These are phyloP conservation scores for Entophlyctis luteolus DNA, from an alignment of 192 early-diverging fungal genomes.

Conservation along the genomic window DNA sequence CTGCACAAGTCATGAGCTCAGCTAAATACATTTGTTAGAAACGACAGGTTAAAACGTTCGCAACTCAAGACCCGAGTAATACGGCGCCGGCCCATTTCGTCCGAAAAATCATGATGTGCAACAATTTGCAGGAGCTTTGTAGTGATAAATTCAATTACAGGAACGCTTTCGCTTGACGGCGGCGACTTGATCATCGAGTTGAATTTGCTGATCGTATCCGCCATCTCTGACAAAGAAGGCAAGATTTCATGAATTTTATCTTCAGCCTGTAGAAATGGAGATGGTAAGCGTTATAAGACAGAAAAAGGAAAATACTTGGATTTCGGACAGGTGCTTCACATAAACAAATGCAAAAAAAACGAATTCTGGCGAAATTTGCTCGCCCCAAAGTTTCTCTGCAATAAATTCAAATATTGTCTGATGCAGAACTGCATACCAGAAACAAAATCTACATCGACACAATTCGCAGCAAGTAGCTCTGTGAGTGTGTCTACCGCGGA, in stretches of 20 bases:
- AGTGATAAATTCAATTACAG: conserved; percentile 63
- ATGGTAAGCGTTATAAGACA: neutral
- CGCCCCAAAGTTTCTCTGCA: conserved; percentile 9
- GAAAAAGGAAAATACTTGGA: no score
- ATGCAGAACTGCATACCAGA: neutral
- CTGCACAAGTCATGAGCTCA: conserved; percentile 70
- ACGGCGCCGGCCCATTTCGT: conserved; percentile 81
- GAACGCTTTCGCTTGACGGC: conserved; percentile 39
- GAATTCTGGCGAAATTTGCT: conserved; percentile 1
- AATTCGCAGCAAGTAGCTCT: neutral
- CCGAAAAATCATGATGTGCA: conserved; percentile 74
- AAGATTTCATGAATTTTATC: conserved; percentile 14
- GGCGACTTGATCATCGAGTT: neutral
- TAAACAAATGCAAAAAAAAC: conserved; percentile 18
- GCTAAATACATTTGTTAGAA: conserved; percentile 33
- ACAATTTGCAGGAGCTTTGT: conserved; percentile 73
- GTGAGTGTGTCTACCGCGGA: conserved; percentile 9
- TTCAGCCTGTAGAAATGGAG: neutral
- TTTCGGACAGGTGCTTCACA: neutral
- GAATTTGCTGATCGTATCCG: neutral
- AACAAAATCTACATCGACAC: conserved; percentile 3
- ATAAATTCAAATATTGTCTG: neutral
- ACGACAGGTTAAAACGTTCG: neutral
- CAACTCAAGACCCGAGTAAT: conserved; percentile 72
- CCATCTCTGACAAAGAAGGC: conserved; percentile 14